Percentiles rank a stretch among this genome's conserved stretches.
Conservation (phyloP, 2,329 filamentous ascomycete species). For the Sarocladium strictum region DNA sequence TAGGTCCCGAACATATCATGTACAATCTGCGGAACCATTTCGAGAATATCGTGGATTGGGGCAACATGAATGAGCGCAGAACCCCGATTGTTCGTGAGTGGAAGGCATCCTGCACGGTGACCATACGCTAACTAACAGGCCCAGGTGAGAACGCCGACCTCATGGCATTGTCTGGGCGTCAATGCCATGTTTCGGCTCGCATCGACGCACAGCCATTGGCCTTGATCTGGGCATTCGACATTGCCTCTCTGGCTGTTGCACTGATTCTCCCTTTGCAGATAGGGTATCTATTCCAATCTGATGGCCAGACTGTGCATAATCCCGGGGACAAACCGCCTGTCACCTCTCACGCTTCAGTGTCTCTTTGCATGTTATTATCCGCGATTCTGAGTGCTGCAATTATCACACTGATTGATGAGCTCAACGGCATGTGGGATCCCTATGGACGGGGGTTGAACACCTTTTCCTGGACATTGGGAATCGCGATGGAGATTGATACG, state of each 20-base stretch:
- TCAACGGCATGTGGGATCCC: slow-evolving; percentile 22
- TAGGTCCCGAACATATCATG: slow-evolving; percentile 19
- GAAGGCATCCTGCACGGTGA: not conserved
- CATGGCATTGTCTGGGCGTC: slow-evolving; percentile 15
- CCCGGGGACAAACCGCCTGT: not conserved
- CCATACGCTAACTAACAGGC: not conserved
- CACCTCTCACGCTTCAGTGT: too few relatives aligned
- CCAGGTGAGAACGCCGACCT: slow-evolving; percentile 21
- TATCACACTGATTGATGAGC: slow-evolving; percentile 17
- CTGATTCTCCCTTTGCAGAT: slow-evolving; percentile 13
- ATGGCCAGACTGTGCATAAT: too few relatives aligned
- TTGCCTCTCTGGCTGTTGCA: slow-evolving; percentile 12
- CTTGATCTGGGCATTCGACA: slow-evolving; percentile 15
- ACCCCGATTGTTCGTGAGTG: slow-evolving; percentile 19
- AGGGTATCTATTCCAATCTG: not conserved
- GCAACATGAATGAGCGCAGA: slow-evolving; percentile 14
- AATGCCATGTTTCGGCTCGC: slow-evolving; percentile 14
- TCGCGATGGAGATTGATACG: slow-evolving; percentile 22
- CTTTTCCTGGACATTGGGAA: slow-evolving; percentile 19
- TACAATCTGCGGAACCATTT: slow-evolving; percentile 21
- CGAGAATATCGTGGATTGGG: slow-evolving; percentile 18
- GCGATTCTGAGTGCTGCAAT: slow-evolving; percentile 10
- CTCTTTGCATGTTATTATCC: not conserved
- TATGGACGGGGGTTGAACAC: slow-evolving; percentile 16
- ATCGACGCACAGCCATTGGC: slow-evolving; percentile 15